These are phyloP conservation scores for Endothia cerciana DNA, from an alignment of 2,329 filamentous ascomycete genomes.

Conservation along the genomic window DNA sequence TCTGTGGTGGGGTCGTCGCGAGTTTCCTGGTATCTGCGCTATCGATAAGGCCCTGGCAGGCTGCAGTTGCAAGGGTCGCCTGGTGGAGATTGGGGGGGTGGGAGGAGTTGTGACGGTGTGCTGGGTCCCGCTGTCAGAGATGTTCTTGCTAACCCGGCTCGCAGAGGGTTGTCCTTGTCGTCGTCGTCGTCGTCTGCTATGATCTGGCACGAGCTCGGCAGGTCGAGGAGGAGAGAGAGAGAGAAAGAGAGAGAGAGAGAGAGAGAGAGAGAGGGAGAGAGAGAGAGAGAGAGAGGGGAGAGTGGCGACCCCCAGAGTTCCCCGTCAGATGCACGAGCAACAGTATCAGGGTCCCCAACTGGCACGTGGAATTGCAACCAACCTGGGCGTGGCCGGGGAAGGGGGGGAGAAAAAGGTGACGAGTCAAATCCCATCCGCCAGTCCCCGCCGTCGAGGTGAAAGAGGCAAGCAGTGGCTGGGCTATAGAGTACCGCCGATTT, in stretches of 20 bases:
- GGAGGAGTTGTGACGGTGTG: slow-evolving; percentile 6
- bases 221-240: neutral
- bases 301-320: too few species aligned
- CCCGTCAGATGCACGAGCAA: too few species aligned
- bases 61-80: slow-evolving; percentile 11
- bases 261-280: too few species aligned
- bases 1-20: neutral
- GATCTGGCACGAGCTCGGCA: neutral
- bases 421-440: neutral
- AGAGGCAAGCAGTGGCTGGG: neutral
- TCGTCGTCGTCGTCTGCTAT: neutral
- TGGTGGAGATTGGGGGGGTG: too few species aligned
- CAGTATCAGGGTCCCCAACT: too few species aligned
- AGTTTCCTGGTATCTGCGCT: slow-evolving; percentile 8
- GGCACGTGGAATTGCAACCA: neutral
- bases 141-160: too few species aligned
- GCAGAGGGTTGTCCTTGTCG: neutral
- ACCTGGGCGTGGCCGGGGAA: neutral
- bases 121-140: slow-evolving; percentile 12
- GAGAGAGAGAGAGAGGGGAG: too few species aligned
- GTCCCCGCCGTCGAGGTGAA: neutral
- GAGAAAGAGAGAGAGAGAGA: neutral
- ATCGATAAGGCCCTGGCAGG: slow-evolving; percentile 22
- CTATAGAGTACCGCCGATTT: neutral
- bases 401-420: neutral